Evolutionary conservation across 2,329 filamentous ascomycete genomes (phyloP).

Genomic region (Penicillium decumbens): DNA sequence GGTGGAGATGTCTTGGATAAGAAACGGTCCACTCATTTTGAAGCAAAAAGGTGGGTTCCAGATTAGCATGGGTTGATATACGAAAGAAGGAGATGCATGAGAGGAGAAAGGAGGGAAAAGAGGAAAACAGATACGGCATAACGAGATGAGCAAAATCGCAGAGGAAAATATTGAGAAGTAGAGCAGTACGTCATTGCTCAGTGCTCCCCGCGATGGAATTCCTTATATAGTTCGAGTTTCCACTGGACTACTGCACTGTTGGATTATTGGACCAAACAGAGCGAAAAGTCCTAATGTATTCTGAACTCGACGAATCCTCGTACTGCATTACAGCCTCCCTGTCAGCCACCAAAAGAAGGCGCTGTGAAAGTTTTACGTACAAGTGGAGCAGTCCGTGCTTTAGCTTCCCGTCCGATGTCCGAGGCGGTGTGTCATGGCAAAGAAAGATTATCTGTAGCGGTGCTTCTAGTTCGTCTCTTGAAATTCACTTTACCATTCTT

Average conservation of each 20-base stretch:
- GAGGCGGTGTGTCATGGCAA: conserved; percentile 1
- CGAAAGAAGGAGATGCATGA: neutral
- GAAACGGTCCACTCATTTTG: conserved; percentile 5
- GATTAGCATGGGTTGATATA: neutral
- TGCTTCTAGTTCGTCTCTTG: neutral
- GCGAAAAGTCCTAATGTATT: neutral
- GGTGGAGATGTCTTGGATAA: conserved; percentile 7
- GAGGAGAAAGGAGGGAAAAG: neutral
- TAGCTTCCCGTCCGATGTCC: neutral
- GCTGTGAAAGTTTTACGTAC: neutral
- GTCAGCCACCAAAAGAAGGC: neutral
- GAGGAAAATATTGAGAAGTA: neutral
- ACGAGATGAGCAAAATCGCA: neutral
- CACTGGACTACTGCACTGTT: neutral
- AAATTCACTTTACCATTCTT: neutral
- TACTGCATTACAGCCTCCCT: neutral
- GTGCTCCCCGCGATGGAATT: neutral
- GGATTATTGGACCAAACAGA: neutral
- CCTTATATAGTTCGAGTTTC: neutral
- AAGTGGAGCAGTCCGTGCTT: neutral
- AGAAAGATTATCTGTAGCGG: neutral
- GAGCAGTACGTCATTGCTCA: neutral
- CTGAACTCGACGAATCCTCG: neutral
- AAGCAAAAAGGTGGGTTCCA: neutral
- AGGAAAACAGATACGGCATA: neutral